phyloP scores from a whole-genome alignment of 164 flowering plant species.

The Berberis vulgaris region DNA sequence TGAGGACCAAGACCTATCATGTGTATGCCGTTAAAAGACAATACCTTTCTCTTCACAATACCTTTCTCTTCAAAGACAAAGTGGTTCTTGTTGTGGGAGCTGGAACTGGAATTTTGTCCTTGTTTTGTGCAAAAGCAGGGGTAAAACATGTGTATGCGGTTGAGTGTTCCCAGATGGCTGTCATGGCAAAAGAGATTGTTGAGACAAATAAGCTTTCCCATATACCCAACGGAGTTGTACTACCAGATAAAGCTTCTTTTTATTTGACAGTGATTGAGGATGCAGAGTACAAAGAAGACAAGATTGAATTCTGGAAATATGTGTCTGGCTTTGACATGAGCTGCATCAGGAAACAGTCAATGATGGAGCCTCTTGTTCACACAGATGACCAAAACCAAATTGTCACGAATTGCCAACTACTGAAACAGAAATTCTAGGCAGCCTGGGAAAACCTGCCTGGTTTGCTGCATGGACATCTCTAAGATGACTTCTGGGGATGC shows the following conservation, averaged over 20 bases:
- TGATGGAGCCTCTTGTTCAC: conserved; percentile 96
- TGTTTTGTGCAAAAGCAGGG: conserved; percentile 98
- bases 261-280: conserved; percentile 95
- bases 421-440: conserved; percentile 22
- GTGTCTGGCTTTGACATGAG: conserved; percentile 98
- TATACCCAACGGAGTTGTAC: conserved; percentile 64
- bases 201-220: conserved; percentile 73
- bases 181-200: conserved; percentile 90
- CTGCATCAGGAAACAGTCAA: conserved; percentile 89
- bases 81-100: conserved; percentile 98
- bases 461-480: conserved; percentile 66
- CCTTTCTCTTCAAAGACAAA: conserved; percentile 75
- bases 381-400: conserved; percentile 90
- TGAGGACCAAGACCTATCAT: conserved; percentile 92
- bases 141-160: conserved; percentile 98
- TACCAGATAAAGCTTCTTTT: conserved; percentile 90
- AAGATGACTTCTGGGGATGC: conserved; percentile 91
- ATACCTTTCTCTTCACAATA: conserved; percentile 83
- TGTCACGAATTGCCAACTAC: conserved; percentile 78
- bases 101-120: conserved; percentile 93
- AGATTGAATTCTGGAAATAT: conserved; percentile 93
- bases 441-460: too few species aligned
- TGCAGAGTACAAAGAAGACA: conserved; percentile 96
- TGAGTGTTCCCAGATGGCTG: conserved; percentile 96
- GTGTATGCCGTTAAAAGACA: not conserved